Evolutionary conservation across 768 basidiomycete species (phyloP), one percentile per base, ranked within the genome.

Genomic region (Termitomyces sp.): DNA sequence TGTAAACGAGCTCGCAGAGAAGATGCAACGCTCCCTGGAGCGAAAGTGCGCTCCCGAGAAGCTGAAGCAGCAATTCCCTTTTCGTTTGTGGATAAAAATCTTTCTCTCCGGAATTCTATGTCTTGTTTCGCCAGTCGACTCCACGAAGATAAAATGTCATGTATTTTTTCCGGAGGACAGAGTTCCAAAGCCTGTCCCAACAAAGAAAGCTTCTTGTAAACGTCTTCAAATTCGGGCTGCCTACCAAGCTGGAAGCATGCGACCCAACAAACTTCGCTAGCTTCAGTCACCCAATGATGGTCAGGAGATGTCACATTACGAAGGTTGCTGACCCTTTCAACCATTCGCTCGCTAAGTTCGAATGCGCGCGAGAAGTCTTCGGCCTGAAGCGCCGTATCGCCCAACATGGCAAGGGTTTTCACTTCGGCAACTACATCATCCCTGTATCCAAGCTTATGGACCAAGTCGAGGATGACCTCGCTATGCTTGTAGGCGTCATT

Each of bases 401-500:
- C 86, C 22, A 98, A 78, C 96, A 98, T 98, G 41, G 92, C 90
- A 41, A 93, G 77, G 1, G 85, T 80, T 64, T 91, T 88, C 47
- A 90, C 84, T 67, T 91, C 85, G 2, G 91, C 91, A n/a, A 83
- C 79, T 3, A 75, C 66, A 59, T 96, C 87, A 32, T 77, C 75
- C 49, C 81, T 70, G 79, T 78, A 92, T 0, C 96, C 95, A 7
- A 99, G 85, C 70, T 96, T 97, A 70, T 85, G 76, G 15, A 88
- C 83, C 33, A 99, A 82, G 47, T 98, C 95, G 18, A 98, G 79
- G 46, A 99, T 86, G 54, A 98, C 88, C 63, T 95, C 87, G 1
- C 90, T 84, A 66, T 98, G 94, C 58, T 89, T 91, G 72, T 94
- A 96, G 2, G 94, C 92, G 50, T 94, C 90, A 58, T 74, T 78